A percentile compares a stretch with the other conserved stretches of the same genome.
Evolutionary conservation across 179 eudicot species (phyloP).

Genomic region (Beta macrorhiza): DNA sequence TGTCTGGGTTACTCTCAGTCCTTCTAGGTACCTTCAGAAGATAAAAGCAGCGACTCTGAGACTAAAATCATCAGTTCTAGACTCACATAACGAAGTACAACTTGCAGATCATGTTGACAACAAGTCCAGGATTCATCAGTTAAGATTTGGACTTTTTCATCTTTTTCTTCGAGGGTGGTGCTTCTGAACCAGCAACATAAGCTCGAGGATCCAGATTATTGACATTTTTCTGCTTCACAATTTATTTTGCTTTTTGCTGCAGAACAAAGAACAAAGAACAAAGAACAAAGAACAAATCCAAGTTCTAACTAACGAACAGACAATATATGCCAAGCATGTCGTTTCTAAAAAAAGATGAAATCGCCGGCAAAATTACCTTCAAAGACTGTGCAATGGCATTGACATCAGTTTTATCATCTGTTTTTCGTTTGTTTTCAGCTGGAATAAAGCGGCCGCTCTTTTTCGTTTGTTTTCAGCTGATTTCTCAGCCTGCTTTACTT

Average conservation of each 20-base stretch:
- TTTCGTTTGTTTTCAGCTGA: too few species aligned
- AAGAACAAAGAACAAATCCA: not conserved
- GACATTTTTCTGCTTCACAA: slow-evolving; percentile 40
- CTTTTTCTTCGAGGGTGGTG: slow-evolving; percentile 39
- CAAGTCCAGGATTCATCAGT: not conserved
- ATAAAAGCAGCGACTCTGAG: not conserved
- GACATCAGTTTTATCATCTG: slow-evolving; percentile 42
- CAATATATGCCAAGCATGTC: not conserved
- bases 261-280: not conserved
- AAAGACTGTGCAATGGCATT: slow-evolving; percentile 49
- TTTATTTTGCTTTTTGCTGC: slow-evolving; percentile 72
- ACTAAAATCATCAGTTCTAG: not conserved
- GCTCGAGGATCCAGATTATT: slow-evolving; percentile 51
- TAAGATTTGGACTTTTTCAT: slow-evolving; percentile 36
- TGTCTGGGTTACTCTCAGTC: slow-evolving; percentile 62
- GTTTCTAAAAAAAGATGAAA: not conserved
- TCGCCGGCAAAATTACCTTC: slow-evolving; percentile 46
- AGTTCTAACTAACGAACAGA: not conserved
- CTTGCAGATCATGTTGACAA: not conserved
- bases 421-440: slow-evolving; percentile 68
- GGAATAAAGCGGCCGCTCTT: slow-evolving; percentile 48
- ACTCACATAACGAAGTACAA: too few species aligned
- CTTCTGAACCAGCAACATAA: slow-evolving; percentile 47
- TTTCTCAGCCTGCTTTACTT: too few species aligned
- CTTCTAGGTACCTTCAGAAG: slow-evolving; percentile 64